phyloP scores from a whole-genome alignment of 345 rosid species.

The Cardiospermum halicacabum region DNA sequence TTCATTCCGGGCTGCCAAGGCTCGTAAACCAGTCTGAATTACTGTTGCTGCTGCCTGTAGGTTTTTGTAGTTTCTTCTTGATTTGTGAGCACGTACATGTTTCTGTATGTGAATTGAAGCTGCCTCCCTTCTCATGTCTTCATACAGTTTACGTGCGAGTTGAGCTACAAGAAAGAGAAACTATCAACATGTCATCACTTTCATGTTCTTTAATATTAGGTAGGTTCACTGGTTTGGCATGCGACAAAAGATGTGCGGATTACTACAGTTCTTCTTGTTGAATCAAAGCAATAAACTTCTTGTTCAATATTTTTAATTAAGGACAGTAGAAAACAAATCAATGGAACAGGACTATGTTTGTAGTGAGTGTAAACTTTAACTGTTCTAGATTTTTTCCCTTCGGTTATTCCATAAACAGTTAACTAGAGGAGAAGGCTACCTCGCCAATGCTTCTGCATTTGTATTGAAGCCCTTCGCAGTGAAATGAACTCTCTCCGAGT shows the following conservation, averaged over 20 bases:
- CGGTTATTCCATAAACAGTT: conserved; percentile 10
- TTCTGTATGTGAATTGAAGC: conserved; percentile 47
- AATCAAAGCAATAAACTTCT: neutral
- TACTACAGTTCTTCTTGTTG: neutral
- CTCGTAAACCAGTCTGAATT: conserved; percentile 55
- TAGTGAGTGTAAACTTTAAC: neutral
- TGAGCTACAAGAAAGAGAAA: conserved; percentile 31
- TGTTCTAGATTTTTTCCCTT: neutral
- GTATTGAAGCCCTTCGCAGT: conserved; percentile 37
- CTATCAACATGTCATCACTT: neutral
- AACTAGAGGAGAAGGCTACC: conserved; percentile 31
- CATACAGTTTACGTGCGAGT: conserved; percentile 55
- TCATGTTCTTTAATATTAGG: neutral
- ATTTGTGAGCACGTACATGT: conserved; percentile 35
- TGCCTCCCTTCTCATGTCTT: conserved; percentile 48
- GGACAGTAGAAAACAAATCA: neutral
- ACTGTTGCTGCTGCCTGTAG: conserved; percentile 39
- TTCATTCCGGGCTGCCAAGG: conserved; percentile 53
- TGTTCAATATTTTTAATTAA: neutral
- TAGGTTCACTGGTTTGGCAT: neutral
- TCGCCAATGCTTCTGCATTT: conserved; percentile 46
- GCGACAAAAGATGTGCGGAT: neutral
- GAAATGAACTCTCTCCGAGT: conserved; percentile 44
- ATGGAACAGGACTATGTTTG: neutral
- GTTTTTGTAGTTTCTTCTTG: conserved; percentile 36